Conservation (phyloP, 2,329 filamentous ascomycete genomes). For the Botryotinia convoluta region DNA sequence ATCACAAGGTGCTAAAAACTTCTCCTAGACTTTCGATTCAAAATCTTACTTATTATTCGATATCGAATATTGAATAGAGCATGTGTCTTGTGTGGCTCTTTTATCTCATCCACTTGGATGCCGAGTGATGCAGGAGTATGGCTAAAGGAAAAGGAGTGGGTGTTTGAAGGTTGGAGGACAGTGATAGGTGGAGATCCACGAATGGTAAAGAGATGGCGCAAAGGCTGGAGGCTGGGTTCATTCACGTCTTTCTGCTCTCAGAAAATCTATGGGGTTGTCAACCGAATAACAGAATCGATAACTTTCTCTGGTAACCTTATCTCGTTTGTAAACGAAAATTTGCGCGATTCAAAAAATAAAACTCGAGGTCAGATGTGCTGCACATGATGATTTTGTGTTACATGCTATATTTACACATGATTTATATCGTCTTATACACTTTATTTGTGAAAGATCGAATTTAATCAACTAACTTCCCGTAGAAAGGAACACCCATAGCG, state of each 20-base stretch:
- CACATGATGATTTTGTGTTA: constrained; percentile 11
- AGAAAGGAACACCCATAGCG: constrained; percentile 35
- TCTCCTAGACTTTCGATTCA: too few relatives aligned
- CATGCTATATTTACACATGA: constrained; percentile 17
- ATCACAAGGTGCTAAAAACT: too few relatives aligned
- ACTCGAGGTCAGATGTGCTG: neutral
- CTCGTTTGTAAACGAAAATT: neutral
- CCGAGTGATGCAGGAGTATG: too few relatives aligned
- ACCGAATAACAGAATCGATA: neutral
- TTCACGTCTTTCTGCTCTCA: neutral
- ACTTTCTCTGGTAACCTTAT: neutral
- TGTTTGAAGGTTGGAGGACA: too few relatives aligned
- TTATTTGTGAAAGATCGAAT: neutral
- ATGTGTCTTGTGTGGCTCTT: too few relatives aligned
- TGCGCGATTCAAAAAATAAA: neutral
- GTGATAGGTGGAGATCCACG: neutral
- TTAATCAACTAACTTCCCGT: constrained; percentile 35
- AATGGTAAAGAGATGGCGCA: too few relatives aligned
- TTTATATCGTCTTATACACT: neutral
- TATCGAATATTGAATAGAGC: too few relatives aligned
- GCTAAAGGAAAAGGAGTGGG: too few relatives aligned
- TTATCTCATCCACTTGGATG: too few relatives aligned
- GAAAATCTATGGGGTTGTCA: fast-evolving
- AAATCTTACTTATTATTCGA: too few relatives aligned
- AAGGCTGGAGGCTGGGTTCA: neutral